Evolutionary conservation across 73 alveolate species (phyloP).

Genomic region (Uronychia binucleata): DNA sequence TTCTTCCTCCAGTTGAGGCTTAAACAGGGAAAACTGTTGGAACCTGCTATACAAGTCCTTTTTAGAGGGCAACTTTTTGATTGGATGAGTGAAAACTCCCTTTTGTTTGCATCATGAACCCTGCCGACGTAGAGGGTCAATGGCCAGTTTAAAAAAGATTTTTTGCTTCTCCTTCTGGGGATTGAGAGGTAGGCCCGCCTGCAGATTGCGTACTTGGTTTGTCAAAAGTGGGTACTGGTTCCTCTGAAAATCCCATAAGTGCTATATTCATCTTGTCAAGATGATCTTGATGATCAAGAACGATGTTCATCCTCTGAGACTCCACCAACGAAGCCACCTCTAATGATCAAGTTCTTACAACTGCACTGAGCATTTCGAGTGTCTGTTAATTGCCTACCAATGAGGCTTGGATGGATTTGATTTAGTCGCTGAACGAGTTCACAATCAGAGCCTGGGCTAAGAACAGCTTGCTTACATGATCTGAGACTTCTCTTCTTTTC

Average conservation of each 20-base stretch:
- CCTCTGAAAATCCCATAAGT: neutral
- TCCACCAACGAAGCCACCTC: neutral
- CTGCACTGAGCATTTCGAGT: neutral
- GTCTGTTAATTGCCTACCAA: neutral
- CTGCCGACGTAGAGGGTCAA: neutral
- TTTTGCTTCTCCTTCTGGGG: neutral
- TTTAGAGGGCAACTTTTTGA: too few species aligned
- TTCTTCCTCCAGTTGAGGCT: neutral
- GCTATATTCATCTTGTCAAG: neutral
- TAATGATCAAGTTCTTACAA: neutral
- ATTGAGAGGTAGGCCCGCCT: neutral
- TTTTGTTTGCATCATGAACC: too few species aligned
- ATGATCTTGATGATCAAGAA: neutral
- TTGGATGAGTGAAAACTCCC: too few species aligned
- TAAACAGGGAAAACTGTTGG: neutral
- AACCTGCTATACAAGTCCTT: neutral
- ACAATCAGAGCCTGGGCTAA: neutral
- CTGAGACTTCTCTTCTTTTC: neutral
- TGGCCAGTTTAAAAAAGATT: neutral
- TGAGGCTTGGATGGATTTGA: neutral
- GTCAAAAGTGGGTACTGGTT: neutral
- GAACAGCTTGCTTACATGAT: neutral
- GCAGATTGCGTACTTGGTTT: neutral
- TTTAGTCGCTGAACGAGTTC: neutral
- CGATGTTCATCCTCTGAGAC: neutral